phyloP scores from a whole-genome alignment of 176 grass and related monocot genomes.

The Cocos nucifera region DNA sequence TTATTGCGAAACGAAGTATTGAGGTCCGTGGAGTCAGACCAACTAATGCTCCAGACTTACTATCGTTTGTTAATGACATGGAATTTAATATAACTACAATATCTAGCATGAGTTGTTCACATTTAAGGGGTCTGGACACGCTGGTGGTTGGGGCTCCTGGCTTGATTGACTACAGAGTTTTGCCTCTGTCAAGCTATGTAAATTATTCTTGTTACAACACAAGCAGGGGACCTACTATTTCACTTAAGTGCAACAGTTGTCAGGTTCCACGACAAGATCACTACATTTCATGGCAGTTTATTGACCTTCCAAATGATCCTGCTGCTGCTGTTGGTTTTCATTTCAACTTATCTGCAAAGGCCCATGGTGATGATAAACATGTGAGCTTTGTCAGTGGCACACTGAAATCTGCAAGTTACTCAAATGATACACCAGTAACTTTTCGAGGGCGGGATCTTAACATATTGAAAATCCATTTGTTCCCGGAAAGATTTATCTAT shows the following conservation, averaged over 20 bases:
- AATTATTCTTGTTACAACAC: slow-evolving; percentile 70
- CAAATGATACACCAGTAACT: slow-evolving; percentile 52
- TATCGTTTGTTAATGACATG: slow-evolving; percentile 70
- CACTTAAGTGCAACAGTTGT: slow-evolving; percentile 64
- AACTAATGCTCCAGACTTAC: slow-evolving; percentile 72
- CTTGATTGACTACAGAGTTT: slow-evolving; percentile 62
- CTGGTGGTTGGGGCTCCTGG: slow-evolving; percentile 60
- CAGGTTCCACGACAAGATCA: slow-evolving; percentile 65
- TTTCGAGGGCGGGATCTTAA: slow-evolving; percentile 79
- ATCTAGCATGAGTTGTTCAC: slow-evolving; percentile 85
- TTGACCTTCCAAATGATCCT: slow-evolving; percentile 53
- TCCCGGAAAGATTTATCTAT: slow-evolving; percentile 66
- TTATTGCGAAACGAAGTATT: slow-evolving; percentile 47
- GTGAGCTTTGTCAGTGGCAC: slow-evolving; percentile 72
- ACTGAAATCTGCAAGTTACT: slow-evolving; percentile 45
- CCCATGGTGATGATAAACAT: slow-evolving; percentile 41
- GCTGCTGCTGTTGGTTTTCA: slow-evolving; percentile 66
- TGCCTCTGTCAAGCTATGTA: slow-evolving; percentile 48
- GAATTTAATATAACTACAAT: slow-evolving; percentile 85
- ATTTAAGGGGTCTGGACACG: slow-evolving; percentile 31
- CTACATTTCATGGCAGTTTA: slow-evolving; percentile 90
- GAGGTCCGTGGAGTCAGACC: slow-evolving; percentile 75
- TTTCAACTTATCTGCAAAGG: slow-evolving; percentile 63
- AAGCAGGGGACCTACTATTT: slow-evolving; percentile 53
- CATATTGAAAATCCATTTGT: slow-evolving; percentile 84